Conservation (phyloP, 2,329 filamentous ascomycete genomes). For the Zymoseptoria crescenta region DNA sequence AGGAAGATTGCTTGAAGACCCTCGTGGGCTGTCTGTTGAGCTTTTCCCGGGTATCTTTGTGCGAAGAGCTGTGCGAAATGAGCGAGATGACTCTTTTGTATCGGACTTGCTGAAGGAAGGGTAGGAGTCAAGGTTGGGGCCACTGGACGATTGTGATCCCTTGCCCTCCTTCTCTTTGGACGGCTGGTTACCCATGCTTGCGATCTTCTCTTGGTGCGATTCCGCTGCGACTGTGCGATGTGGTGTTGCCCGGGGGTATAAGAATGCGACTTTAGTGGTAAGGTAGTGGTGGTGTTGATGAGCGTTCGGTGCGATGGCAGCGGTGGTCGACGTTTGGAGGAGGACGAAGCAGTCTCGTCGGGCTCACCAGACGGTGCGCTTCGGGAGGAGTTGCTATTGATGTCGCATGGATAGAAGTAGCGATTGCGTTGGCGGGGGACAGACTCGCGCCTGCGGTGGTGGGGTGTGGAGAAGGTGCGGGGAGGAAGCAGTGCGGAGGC, state of each 20-base stretch:
- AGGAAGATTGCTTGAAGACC: slow-evolving; percentile 55
- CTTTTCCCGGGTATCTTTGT: slow-evolving; percentile 76
- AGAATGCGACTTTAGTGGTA: not conserved
- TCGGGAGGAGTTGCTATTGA: slow-evolving; percentile 29
- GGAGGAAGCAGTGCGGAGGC: not conserved
- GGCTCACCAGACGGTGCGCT: slow-evolving; percentile 38
- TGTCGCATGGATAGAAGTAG: not conserved
- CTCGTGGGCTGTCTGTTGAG: slow-evolving; percentile 68
- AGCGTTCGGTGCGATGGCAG: not conserved
- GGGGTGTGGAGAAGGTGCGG: slow-evolving; percentile 1
- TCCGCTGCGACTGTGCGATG: not conserved
- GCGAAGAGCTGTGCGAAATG: slow-evolving; percentile 69
- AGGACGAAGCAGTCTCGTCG: slow-evolving; percentile 38
- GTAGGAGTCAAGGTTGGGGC: slow-evolving; percentile 68
- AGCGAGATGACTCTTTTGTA: slow-evolving; percentile 84
- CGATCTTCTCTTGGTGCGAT: not conserved
- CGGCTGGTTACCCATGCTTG: slow-evolving; percentile 65
- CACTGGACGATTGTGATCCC: slow-evolving; percentile 38
- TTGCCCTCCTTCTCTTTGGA: slow-evolving; percentile 48
- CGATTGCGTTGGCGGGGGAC: not conserved
- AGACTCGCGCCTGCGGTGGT: not conserved
- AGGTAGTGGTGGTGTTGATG: not conserved
- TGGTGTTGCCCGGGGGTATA: not conserved
- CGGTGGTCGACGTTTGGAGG: slow-evolving; percentile 24
- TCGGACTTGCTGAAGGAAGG: slow-evolving; percentile 89